A percentile compares a stretch with the other conserved stretches of the same genome.
Conservation (phyloP, 305 asterid genomes). For the Rubia occidens region DNA sequence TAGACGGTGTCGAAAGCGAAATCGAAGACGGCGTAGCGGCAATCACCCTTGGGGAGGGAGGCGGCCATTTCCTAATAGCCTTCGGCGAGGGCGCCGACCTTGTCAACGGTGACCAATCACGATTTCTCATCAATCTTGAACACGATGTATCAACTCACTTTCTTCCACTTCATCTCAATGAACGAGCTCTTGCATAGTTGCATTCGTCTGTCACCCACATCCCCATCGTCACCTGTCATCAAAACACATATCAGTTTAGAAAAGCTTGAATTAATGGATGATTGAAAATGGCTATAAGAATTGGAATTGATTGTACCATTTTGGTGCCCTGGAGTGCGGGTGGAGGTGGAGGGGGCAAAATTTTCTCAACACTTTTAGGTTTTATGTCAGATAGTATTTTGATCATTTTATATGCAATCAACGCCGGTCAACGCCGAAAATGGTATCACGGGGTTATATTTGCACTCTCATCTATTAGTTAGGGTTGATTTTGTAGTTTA, state of each 20-base stretch:
- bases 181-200: constrained; percentile 40
- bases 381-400: too few relatives aligned
- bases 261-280: not conserved
- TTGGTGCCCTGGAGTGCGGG: constrained; percentile 18
- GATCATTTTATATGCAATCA: too few relatives aligned
- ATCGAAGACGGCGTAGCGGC: constrained; percentile 83
- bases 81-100: constrained; percentile 69
- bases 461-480: too few relatives aligned
- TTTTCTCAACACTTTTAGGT: too few relatives aligned
- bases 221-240: constrained; percentile 54
- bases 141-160: constrained; percentile 66
- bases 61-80: constrained; percentile 72
- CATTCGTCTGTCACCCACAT: constrained; percentile 93
- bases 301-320: constrained; percentile 36
- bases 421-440: too few relatives aligned
- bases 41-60: constrained; percentile 68
- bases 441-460: too few relatives aligned
- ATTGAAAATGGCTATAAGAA: not conserved
- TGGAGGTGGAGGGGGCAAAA: too few relatives aligned
- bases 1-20: constrained; percentile 80
- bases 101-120: constrained; percentile 56
- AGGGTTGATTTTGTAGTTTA: too few relatives aligned
- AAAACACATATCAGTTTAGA: not conserved
- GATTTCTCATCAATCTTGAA: constrained; percentile 77
- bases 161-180: constrained; percentile 97